Evolutionary conservation across 1,139 yeast species (phyloP), one percentile per base, ranked within the genome.

Genomic region (Groenewaldozyma auringiensis): DNA sequence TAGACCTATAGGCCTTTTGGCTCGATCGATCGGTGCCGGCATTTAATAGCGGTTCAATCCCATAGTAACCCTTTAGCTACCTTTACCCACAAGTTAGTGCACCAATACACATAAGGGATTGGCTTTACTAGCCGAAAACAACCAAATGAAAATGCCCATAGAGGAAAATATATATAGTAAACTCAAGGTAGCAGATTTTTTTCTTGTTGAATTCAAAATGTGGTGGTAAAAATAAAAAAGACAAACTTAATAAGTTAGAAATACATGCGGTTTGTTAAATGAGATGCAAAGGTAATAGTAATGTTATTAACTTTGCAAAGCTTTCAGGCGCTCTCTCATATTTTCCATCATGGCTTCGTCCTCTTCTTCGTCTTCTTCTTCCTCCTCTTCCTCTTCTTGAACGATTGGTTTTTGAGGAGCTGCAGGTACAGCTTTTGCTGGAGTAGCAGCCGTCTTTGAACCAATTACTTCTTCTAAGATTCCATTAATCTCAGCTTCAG

Each of bases 251-350:
- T 25, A 25, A 25, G 11, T 25, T 25, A 25, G 29, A 25, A 25
- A 25, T 25, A 25, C 29, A 25, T 25, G 11, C n/a, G n/a, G n/a
- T n/a, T n/a, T n/a, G n/a, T 25, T 8, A 25, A 25, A 25, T 25
- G 11, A 25, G 11, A 25, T 25, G 29, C 29, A 25, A 11, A 25
- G 11, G 6, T 25, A 25, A 11, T 25, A 25, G 11, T 25, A 25
- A 25, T 11, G 29, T 25, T 25, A 11, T 11, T 61, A 83, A 53
- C 80, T 84, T 63, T 89, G 96, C 50, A 92, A 68, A 0, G 96
- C 97, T 58, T 74, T 81, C 46, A 92, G 71, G 48, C 97, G 70
- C 60, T 89, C 92, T 53, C 95, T 75, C 96, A 92, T 92, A 57
- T 81, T 89, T 55, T 79, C 81, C 50, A 92, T 69, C 56, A 86